A percentile compares a stretch with the other conserved stretches of the same genome.
phyloP scores from a whole-genome alignment of 2,329 filamentous ascomycete species.

The Rutstroemia sp. region DNA sequence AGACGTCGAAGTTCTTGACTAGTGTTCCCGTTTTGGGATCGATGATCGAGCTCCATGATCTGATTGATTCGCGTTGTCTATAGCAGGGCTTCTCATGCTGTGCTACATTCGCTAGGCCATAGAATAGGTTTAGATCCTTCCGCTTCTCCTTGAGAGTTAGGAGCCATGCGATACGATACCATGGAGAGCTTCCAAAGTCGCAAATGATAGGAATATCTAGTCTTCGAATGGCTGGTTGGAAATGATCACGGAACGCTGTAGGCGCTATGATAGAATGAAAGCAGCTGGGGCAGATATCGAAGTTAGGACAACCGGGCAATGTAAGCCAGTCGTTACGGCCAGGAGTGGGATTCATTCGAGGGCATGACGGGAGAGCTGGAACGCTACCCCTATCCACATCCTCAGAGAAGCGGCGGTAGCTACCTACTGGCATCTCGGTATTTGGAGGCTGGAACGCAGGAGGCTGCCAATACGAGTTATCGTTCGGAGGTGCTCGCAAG shows the following conservation, averaged over 20 bases:
- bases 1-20: slow-evolving; percentile 67
- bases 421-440: slow-evolving; percentile 36
- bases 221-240: slow-evolving; percentile 54
- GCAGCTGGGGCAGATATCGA: slow-evolving; percentile 80
- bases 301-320: slow-evolving; percentile 59
- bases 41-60: slow-evolving; percentile 69
- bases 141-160: slow-evolving; percentile 65
- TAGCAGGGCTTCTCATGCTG: slow-evolving; percentile 51
- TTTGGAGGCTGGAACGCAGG: slow-evolving; percentile 35
- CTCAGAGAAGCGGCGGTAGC: slow-evolving; percentile 49
- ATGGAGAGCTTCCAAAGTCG: slow-evolving; percentile 69
- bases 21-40: slow-evolving; percentile 58
- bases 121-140: slow-evolving; percentile 60
- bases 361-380: slow-evolving; percentile 58
- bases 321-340: slow-evolving; percentile 76
- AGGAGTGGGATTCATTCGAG: slow-evolving; percentile 52
- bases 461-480: slow-evolving; percentile 37
- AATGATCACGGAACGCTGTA: slow-evolving; percentile 60
- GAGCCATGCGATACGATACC: slow-evolving; percentile 80
- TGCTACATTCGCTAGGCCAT: slow-evolving; percentile 58
- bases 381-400: slow-evolving; percentile 38
- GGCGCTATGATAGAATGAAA: slow-evolving; percentile 61
- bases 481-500: slow-evolving; percentile 8
- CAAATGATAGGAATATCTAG: slow-evolving; percentile 57
- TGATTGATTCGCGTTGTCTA: slow-evolving; percentile 45